phyloP scores from a whole-genome alignment of 495 filamentous ascomycete genomes.

The Platismatia glauca region DNA sequence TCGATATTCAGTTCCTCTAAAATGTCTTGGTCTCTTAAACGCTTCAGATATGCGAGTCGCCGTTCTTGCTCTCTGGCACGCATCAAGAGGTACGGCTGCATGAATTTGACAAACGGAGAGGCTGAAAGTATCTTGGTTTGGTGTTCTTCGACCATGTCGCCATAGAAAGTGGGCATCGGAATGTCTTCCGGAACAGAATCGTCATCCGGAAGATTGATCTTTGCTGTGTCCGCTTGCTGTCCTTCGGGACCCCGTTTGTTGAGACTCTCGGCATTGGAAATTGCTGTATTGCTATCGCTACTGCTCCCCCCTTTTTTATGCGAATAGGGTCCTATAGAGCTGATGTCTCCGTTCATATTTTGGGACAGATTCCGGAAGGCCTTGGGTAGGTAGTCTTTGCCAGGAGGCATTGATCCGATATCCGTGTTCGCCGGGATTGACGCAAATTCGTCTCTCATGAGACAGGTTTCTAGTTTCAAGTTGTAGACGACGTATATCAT shows the following conservation, averaged over 20 bases:
- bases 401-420: constrained; percentile 23
- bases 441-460: constrained; percentile 94
- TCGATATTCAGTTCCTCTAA: constrained; percentile 41
- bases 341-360: neutral
- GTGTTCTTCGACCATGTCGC: constrained; percentile 87
- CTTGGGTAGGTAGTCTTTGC: constrained; percentile 1
- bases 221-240: neutral
- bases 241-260: neutral
- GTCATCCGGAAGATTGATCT: constrained; percentile 29
- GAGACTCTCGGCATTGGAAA: neutral
- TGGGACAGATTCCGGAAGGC: neutral
- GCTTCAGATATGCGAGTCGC: constrained; percentile 66
- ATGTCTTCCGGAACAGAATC: constrained; percentile 69
- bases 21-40: constrained; percentile 68
- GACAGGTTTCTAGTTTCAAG: constrained; percentile 85
- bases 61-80: constrained; percentile 84
- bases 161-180: constrained; percentile 85
- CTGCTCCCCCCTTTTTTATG: neutral
- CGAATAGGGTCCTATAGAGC: neutral
- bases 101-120: constrained; percentile 92
- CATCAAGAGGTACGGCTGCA: constrained; percentile 86
- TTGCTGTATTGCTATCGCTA: neutral
- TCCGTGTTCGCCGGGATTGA: constrained; percentile 62
- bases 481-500: constrained; percentile 99
- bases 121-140: constrained; percentile 88